Evolutionary conservation across 2,329 filamentous ascomycete species (phyloP).

Genomic region (Drechslerella coelobrocha): DNA sequence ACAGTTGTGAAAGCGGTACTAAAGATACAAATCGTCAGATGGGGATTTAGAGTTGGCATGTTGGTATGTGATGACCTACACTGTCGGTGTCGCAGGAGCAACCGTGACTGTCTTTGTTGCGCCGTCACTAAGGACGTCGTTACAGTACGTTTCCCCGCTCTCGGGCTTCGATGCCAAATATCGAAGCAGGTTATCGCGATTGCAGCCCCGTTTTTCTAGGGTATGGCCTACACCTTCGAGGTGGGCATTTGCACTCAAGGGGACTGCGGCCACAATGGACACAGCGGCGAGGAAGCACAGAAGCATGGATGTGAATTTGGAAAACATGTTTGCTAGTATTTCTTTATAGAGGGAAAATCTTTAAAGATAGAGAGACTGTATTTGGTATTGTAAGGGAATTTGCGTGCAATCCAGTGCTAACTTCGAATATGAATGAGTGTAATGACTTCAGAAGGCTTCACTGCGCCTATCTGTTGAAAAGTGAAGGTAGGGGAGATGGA

Average conservation of each 20-base stretch:
- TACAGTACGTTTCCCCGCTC: neutral
- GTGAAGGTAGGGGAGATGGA: neutral
- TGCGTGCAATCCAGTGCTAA: slow-evolving; percentile 2
- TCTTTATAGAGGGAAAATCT: neutral
- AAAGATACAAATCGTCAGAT: neutral
- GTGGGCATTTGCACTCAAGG: slow-evolving; percentile 2
- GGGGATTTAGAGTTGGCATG: too few species aligned
- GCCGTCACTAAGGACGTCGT: neutral
- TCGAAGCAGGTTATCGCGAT: neutral
- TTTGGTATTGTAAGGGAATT: neutral
- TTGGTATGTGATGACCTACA: too few species aligned
- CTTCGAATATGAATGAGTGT: slow-evolving; percentile 1
- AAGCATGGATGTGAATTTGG: slow-evolving; percentile 7
- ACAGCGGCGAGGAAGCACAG: slow-evolving; percentile 4
- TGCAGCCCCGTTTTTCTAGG: neutral
- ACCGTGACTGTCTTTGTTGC: too few species aligned
- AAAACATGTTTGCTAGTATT: neutral
- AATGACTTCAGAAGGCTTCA: slow-evolving; percentile 1
- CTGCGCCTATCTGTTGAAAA: neutral
- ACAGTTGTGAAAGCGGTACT: neutral
- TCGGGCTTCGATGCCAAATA: neutral
- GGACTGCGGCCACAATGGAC: neutral
- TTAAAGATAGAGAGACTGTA: neutral
- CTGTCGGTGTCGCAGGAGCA: too few species aligned
- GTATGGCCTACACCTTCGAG: neutral